phyloP scores from a whole-genome alignment of 768 basidiomycete species.

The Auriscalpium vulgare region DNA sequence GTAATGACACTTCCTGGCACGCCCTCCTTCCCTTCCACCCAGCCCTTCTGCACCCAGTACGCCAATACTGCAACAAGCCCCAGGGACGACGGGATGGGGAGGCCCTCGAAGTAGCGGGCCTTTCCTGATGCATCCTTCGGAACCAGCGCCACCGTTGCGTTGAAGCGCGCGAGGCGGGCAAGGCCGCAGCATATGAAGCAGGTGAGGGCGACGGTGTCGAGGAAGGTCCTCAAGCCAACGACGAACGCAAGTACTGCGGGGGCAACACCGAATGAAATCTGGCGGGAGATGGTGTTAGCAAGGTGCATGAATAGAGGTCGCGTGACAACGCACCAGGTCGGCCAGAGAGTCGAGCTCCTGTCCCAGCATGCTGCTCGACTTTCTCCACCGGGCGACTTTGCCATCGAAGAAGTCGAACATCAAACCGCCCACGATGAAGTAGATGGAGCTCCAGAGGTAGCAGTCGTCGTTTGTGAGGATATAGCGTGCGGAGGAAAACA shows the following conservation, averaged over 20 bases:
- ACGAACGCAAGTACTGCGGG: slow-evolving; percentile 90
- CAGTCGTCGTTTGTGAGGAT: slow-evolving; percentile 70
- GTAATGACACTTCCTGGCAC: slow-evolving; percentile 69
- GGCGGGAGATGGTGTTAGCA: background rate
- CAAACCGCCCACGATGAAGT: slow-evolving; percentile 85
- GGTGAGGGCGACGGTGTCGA: slow-evolving; percentile 82
- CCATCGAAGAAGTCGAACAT: slow-evolving; percentile 98
- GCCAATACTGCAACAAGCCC: slow-evolving; percentile 70
- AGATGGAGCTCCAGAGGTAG: slow-evolving; percentile 81
- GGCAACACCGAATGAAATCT: slow-evolving; percentile 98
- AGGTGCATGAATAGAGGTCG: slow-evolving; percentile 1
- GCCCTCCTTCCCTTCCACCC: slow-evolving; percentile 73
- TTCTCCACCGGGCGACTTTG: slow-evolving; percentile 96
- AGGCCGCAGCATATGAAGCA: slow-evolving; percentile 94
- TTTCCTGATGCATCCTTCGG: slow-evolving; percentile 87
- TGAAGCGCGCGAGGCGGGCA: slow-evolving; percentile 95
- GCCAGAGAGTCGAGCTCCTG: slow-evolving; percentile 97
- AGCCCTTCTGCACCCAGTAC: slow-evolving; percentile 77
- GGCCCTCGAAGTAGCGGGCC: slow-evolving; percentile 91
- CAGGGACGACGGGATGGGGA: slow-evolving; percentile 91
- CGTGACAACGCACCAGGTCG: slow-evolving; percentile 61
- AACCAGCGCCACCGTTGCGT: slow-evolving; percentile 91
- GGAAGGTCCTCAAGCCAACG: slow-evolving; percentile 83
- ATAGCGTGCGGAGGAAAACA: slow-evolving; percentile 90
- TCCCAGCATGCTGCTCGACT: slow-evolving; percentile 89